Base-by-base conservation (phyloP, 2,329 filamentous ascomycete genomes). In the Sclerotinia minor region DNA sequence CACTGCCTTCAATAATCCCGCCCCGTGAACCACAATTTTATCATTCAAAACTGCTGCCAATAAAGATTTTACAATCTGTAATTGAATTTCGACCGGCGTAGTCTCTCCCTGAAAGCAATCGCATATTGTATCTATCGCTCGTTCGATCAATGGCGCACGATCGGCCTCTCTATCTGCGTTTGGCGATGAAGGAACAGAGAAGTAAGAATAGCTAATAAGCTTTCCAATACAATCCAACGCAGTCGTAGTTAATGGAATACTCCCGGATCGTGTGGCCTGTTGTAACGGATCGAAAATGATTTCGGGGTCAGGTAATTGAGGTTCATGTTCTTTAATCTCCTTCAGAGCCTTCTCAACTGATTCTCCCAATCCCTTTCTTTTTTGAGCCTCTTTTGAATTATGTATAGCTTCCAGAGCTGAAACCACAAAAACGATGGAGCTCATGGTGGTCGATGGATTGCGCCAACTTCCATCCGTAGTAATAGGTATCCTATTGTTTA, bases 161-260 rank as follows among this genome's bases (percentile, higher is more conserved):
- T 76, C 75, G 68, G 72, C 74, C 58, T 81, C 80, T 67, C 76
- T 75, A 66, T 79, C 75, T 59, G 74, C 72, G 70, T 76, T 76
- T 45, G 81, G 78, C 29, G 80, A 79, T 64, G 82, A 83, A 47
- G 89, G 86, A 61, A 92, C 87, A 60, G 94, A 94, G 79, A 99
- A 98, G 83, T 98, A 98, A 24, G 95, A 97, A 79, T 97, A 99
- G 75, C 94, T 97, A 78, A 98, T 98, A 71, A 99, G 88, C 82
- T 99, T 99, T 75, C 96, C 95, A 75, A 99, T 97, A 80, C 94
- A 98, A 80, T 99, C 95, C 76, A 99, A 87, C 8, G 95, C 94
- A 49, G 91, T 92, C 29, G 93, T 96, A 69, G 93, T 92, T 58
- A 99, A 84, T 68, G 92, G 88, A 65, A 94, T 89, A 75, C 92